A percentile compares a stretch with the other conserved stretches of the same genome.
Conservation (phyloP, 495 filamentous ascomycete genomes). For the Penicilliopsis zonata region DNA sequence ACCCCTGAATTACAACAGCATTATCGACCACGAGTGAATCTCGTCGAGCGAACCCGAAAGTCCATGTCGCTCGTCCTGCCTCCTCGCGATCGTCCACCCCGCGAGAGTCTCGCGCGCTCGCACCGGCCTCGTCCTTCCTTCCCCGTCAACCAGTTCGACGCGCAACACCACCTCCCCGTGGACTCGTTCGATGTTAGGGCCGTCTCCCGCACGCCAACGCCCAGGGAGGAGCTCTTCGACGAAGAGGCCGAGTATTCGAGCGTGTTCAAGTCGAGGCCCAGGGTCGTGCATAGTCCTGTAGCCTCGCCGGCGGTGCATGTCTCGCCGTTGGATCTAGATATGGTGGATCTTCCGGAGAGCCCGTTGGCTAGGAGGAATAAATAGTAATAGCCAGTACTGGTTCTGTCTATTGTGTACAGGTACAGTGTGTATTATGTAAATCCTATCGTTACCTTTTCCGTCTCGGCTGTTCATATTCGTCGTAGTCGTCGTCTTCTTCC, state of each 20-base stretch:
- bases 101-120: conserved; percentile 14
- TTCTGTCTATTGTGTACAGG: too few species aligned
- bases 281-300: conserved; percentile 64
- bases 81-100: conserved; percentile 11
- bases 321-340: conserved; percentile 20
- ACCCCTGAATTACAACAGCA: not conserved
- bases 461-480: not conserved
- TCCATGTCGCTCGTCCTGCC: conserved; percentile 56
- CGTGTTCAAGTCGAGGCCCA: conserved; percentile 77
- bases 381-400: not conserved
- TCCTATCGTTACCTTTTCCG: not conserved
- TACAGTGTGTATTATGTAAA: not conserved
- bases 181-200: conserved; percentile 4
- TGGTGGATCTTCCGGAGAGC: conserved; percentile 2
- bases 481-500: not conserved
- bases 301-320: conserved; percentile 43
- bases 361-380: not conserved
- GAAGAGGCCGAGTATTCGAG: conserved; percentile 69
- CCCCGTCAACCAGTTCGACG: conserved; percentile 50
- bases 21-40: conserved; percentile 5
- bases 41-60: conserved; percentile 67
- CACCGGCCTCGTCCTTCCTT: conserved; percentile 38
- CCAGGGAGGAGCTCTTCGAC: conserved; percentile 46
- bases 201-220: conserved; percentile 32
- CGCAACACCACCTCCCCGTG: conserved; percentile 20